Evolutionary conservation across 768 basidiomycete species (phyloP), one percentile per base, ranked within the genome.

Genomic region (Mycena galericulata): DNA sequence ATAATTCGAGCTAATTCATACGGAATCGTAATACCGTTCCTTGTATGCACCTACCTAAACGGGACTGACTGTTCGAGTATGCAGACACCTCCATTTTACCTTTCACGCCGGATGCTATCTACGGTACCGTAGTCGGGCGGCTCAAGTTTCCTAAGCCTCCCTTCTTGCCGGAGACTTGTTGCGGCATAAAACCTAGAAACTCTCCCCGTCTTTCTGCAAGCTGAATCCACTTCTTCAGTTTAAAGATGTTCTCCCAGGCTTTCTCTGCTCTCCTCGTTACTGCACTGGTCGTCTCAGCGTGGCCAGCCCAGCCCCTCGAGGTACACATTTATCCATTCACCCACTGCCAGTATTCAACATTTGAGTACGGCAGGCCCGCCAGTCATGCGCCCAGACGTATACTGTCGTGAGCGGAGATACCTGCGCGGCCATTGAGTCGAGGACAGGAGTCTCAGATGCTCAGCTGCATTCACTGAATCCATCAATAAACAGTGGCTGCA

Each of bases 241-340:
- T 34, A 34, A 55, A 17, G 22, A 66, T 58, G 64, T 43, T 65
- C 56, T 41, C 26, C 65, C 40, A 53, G 43, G 57, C 50, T 50
- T 41, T 66, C 49, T 18, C 65, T 45, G 56, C 56, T 46, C 38
- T 66, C 45, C 64, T 65, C 26, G 51, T 65, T 34, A 58, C 55
- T 58, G 55, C 45, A 14, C 10, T 65, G 20, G 64, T 47, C 24
- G 57, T 66, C 57, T 66, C 65, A 24, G 65, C 65, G 55, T 59
- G 56, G 29, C n/a, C 57, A 46, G 40, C 22, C 29, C 27, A 26
- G 29, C 47, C 57, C 38, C 65, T 66, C 56, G 49, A 66, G 57
- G 65, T 66, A 57, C 49, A 57, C 24, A 38, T 65, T 49, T 56
- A 32, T 56, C 30, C 17, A 46, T 57, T 46, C 32, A 3, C 50